phyloP scores from a whole-genome alignment of 202 grass and related monocot genomes.

The Panicum hallii region DNA sequence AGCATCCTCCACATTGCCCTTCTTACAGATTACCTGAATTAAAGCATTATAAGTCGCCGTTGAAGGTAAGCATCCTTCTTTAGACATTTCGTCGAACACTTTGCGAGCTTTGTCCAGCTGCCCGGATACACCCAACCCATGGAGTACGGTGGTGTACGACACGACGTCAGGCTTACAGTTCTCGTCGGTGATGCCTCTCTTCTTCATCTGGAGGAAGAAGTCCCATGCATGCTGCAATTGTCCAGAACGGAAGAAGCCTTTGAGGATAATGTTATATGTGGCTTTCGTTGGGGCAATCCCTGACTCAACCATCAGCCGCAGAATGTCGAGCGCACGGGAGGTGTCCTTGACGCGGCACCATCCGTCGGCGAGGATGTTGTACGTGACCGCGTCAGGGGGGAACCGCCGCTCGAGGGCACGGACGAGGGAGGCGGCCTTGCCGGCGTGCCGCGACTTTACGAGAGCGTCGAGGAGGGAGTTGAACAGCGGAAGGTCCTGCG shows the following conservation, averaged over 20 bases:
- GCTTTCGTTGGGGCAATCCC: conserved; percentile 79
- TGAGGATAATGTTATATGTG: conserved; percentile 91
- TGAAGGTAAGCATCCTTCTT: conserved; percentile 65
- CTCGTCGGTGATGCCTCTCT: conserved; percentile 58
- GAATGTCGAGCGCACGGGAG: conserved; percentile 74
- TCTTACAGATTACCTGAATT: conserved; percentile 88
- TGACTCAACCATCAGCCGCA: conserved; percentile 74
- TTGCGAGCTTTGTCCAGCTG: conserved; percentile 64
- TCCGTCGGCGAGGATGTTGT: conserved; percentile 85
- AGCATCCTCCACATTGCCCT: conserved; percentile 75
- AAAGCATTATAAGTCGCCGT: conserved; percentile 80
- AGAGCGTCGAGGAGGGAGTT: conserved; percentile 85
- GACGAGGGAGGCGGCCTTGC: conserved; percentile 80
- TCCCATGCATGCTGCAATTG: conserved; percentile 66
- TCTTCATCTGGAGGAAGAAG: conserved; percentile 97
- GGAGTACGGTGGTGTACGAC: conserved; percentile 88
- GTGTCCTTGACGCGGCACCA: conserved; percentile 89
- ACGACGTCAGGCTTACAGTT: conserved; percentile 71
- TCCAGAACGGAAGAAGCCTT: conserved; percentile 82
- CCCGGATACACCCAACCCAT: conserved; percentile 70
- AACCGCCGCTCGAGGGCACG: conserved; percentile 66
- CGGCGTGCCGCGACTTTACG: conserved; percentile 70
- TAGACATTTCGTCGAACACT: conserved; percentile 85
- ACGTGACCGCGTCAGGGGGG: conserved; percentile 69
- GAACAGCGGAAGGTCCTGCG: conserved; percentile 66